Base-by-base conservation (phyloP, 257 asterid genomes). In the Ehretia macrophylla region DNA sequence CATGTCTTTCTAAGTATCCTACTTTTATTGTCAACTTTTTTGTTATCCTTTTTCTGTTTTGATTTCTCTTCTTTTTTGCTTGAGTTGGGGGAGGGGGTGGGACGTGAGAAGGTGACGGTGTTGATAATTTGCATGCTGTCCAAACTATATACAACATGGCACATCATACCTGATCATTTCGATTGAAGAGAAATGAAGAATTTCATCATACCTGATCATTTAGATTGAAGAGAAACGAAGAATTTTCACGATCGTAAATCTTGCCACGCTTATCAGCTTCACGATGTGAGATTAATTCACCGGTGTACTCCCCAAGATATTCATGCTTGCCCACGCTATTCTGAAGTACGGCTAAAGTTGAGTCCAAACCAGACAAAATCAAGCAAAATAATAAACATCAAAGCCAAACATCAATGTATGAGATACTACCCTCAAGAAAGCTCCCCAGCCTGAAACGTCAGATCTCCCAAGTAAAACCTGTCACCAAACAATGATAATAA, bases 211-310 rank as follows among this genome's bases (percentile, higher is more conserved):
- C 97, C 99, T 89, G 91, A 69, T 85, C 95, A 67, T 89, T 89
- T 32, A 89, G 83, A 74, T 87, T 86, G 58, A 89, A 93, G 45
- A 93, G 90, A 76, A 89, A 89, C 5, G 99, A 93, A 39, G 95
- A 93, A 65, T 93, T 93, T 73, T 81, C 95, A 23, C 94, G 97
- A 63, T 93, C 99, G 57, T 89, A 93, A 62, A 93, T 87, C 85
- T 93, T 93, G 62, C 98, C 99, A 44, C 97, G 99, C 85, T 93
- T 93, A 75, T 93, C 99, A 75, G 99, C 99, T 77, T 93, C 99
- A 50, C 89, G 94, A 62, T 93, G 97, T 21, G 99, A 85, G 70
- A 89, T 86, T 44, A 93, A 68, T 75, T 93, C 99, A 39, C 97
- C 99, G 8, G 99, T 93, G 77, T 93, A 93, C 75, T 89, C 97